Evolutionary conservation across 169 alveolate species (phyloP), one percentile per base, ranked within the genome.

Genomic region (Cryptosporidium meleagridis): DNA sequence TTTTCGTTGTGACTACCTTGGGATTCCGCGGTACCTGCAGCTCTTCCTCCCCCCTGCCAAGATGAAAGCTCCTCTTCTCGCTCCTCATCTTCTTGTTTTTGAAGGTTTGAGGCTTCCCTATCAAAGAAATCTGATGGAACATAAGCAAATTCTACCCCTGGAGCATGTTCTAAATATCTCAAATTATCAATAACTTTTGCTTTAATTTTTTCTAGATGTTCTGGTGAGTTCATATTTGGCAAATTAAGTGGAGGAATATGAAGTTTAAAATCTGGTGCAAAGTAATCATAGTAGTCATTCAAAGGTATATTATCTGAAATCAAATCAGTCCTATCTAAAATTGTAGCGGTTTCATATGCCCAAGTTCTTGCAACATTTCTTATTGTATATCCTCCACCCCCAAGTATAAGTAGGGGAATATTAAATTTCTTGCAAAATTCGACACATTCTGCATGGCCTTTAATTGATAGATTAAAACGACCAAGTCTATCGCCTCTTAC

Each of bases 331-430:
- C 86, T 84, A 59, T 95, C 97, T 21, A 98, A 94, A 31, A 97
- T 97, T 21, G 97, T 96, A 0, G 98, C 99, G 4, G 99, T 98
- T 93, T 98, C 99, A 93, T 98, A 97, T 23, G 99, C 98, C 99
- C 99, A 98, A 91, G 99, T 97, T 70, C 99, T 92, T 0, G 99
- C 98, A 8, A 98, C 99, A 93, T 98, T 98, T 33, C 99, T 94
- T 9, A 98, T 98, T 35, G 99, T 98, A 93, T 98, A 98, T n/a
- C 99, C 99, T 6, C 99, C 99, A 0, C 99, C 99, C 44, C 99
- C 99, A 73, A 97, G 80, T 18, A 97, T 96, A 65, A 98, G 91
- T 91, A 97, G 92, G 9, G 99, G 99, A 29, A 97, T 87, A 33
- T 97, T 97, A 92, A 96, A 96, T 53, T 94, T 85, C 68, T 97